Percentiles rank a stretch among this genome's conserved stretches.
Evolutionary conservation across 129 eudicot genomes (phyloP).

Genomic region (Artemisia tridentata): DNA sequence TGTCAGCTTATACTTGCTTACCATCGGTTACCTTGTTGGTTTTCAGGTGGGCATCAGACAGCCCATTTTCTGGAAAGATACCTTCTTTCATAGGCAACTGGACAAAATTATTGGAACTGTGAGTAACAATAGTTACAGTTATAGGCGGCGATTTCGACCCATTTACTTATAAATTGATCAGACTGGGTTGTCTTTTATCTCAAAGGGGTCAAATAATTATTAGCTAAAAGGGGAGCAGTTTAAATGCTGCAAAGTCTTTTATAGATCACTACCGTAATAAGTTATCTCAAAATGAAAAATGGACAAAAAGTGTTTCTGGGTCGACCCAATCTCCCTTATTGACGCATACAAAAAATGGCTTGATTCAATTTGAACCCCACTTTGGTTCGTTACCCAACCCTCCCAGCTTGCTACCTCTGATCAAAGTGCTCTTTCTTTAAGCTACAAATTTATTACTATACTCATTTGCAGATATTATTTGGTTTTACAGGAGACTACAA

Average conservation of each 20-base stretch:
- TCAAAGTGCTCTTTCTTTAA: neutral
- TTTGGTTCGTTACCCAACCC: neutral
- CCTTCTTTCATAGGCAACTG: conserved; percentile 69
- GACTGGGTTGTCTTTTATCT: neutral
- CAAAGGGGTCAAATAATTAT: neutral
- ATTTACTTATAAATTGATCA: neutral
- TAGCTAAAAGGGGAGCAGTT: neutral
- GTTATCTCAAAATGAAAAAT: neutral
- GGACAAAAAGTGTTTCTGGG: conserved; percentile 4
- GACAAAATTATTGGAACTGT: conserved; percentile 47
- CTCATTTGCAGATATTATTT: conserved; percentile 12
- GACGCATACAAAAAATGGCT: neutral
- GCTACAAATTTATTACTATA: neutral
- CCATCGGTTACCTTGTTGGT: conserved; percentile 14
- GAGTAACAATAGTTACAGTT: conserved; percentile 30
- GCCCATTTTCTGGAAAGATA: conserved; percentile 54
- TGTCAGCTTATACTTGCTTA: conserved; percentile 15
- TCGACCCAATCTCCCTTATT: neutral
- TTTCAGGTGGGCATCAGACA: conserved; percentile 75
- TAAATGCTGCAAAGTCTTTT: neutral
- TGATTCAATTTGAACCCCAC: neutral
- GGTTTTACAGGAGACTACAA: conserved; percentile 55
- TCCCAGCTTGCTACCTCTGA: neutral
- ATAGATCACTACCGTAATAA: too few species aligned
- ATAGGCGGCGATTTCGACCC: neutral